Base-by-base conservation (phyloP, 2,329 filamentous ascomycete genomes). In the Aspergillus sp. region DNA sequence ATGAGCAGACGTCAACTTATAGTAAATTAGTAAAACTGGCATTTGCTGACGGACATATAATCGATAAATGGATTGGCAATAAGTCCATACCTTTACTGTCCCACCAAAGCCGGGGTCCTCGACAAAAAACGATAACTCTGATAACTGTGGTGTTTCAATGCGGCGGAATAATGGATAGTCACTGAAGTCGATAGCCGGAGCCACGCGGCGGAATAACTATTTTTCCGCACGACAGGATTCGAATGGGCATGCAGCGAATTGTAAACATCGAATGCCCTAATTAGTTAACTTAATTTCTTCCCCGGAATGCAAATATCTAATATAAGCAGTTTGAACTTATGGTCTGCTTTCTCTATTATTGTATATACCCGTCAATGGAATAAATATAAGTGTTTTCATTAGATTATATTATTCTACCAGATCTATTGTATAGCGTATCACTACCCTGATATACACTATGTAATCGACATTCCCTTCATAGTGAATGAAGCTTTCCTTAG, bases 1-100 rank as follows among this genome's bases (percentile, higher is more conserved):
- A 49, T 64, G 56, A 40, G 35, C 51, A 57, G 54, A 57, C 54
- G 57, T 56, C 58, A 57, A 56, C 49, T 48, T 36, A 36, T 26
- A 39, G 10, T 9, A 41, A 41, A 19, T 42, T n/a, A 42, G 29
- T 8, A 30, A 30, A 19, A 19, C 19, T 19, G 19, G 19, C 19
- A 19, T 19, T 19, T 19, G 19, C 19, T 19, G 19, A 19, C 19
- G 19, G 19, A 19, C 19, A 19, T 19, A 19, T 19, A 19, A 19
- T 19, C 1, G 2, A 19, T 19, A 19, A 19, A 1, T 19, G 19
- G 19, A 19, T 19, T 19, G 19, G 19, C 19, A 19, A 19, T 19
- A 39, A 27, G 9, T 26, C 7, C 7, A 9, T 39, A 39, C 19
- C 36, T 28, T 27, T 39, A 8, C 9, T 36, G 9, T 12, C 12